Conservation (phyloP, 2,329 filamentous ascomycete genomes). For the Arachnomyces sp. region DNA sequence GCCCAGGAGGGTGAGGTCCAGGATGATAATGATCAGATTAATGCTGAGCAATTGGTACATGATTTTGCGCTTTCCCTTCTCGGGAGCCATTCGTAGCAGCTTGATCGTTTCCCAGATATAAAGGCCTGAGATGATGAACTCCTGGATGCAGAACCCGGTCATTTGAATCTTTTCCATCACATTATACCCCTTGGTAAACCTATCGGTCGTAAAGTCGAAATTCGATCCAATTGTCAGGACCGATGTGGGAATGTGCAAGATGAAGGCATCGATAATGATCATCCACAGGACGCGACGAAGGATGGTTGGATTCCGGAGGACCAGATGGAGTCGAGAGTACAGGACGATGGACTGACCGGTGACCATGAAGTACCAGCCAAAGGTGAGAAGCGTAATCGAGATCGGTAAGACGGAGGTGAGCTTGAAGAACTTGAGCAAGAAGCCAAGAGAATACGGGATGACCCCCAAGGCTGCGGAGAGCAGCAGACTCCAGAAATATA, state of each 20-base stretch:
- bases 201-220: constrained; percentile 13
- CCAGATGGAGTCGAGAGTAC: constrained; percentile 44
- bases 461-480: constrained; percentile 38
- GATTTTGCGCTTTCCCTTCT: constrained; percentile 36
- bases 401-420: constrained; percentile 29
- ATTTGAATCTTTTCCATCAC: constrained; percentile 51
- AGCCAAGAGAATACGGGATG: constrained; percentile 39
- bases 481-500: constrained; percentile 47
- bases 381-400: constrained; percentile 35
- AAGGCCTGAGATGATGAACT: constrained; percentile 45
- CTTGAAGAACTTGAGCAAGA: constrained; percentile 41
- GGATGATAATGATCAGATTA: constrained; percentile 41
- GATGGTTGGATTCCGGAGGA: constrained; percentile 32
- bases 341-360: constrained; percentile 44
- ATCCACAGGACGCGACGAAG: constrained; percentile 37
- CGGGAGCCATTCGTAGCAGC: constrained; percentile 42
- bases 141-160: constrained; percentile 50
- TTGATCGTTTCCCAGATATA: constrained; percentile 49
- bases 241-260: constrained; percentile 40
- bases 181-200: constrained; percentile 33
- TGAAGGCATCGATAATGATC: constrained; percentile 39
- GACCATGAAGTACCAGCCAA: constrained; percentile 43
- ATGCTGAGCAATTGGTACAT: constrained; percentile 44
- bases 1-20: constrained; percentile 39
- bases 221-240: constrained; percentile 40